phyloP scores from a whole-genome alignment of 2,329 filamentous ascomycete genomes.

The Coccinonectria pachysandricola region DNA sequence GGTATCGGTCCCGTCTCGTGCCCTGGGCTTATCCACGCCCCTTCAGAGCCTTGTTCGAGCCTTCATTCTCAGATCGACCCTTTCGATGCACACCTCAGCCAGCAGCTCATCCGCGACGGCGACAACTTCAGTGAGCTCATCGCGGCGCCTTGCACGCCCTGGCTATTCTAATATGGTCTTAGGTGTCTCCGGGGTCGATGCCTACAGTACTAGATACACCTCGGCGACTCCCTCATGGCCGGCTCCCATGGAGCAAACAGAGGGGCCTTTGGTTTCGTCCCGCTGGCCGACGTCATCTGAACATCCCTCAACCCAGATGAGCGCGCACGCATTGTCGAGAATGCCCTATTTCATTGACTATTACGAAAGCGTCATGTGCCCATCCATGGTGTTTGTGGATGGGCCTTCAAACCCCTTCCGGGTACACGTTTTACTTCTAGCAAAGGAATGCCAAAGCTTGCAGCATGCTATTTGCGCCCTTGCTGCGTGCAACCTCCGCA shows the following conservation, averaged over 20 bases:
- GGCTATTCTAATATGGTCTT: conserved; percentile 27
- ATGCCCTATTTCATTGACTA: conserved; percentile 88
- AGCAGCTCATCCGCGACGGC: conserved; percentile 44
- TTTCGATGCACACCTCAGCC: conserved; percentile 45
- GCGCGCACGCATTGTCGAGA: conserved; percentile 58
- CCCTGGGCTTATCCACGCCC: conserved; percentile 50
- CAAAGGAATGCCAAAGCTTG: conserved; percentile 68
- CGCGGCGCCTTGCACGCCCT: conserved; percentile 24
- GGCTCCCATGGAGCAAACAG: no score
- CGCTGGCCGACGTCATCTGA: conserved; percentile 39
- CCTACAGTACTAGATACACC: conserved; percentile 39
- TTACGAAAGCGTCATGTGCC: conserved; percentile 86
- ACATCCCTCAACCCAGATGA: conserved; percentile 38
- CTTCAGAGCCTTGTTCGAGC: conserved; percentile 50
- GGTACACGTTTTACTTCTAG: conserved; percentile 69
- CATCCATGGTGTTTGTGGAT: conserved; percentile 86
- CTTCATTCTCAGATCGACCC: conserved; percentile 49
- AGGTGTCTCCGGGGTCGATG: conserved; percentile 43
- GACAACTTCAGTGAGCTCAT: conserved; percentile 43
- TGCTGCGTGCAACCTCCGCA: conserved; percentile 80
- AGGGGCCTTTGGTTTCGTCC: no score
- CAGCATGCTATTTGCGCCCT: conserved; percentile 88
- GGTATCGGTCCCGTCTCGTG: conserved; percentile 46
- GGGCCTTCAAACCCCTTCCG: conserved; percentile 77
- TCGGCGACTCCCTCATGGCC: conserved; percentile 40